phyloP scores from a whole-genome alignment of 2,329 filamentous ascomycete genomes.

The Sordariomycetes sp. region DNA sequence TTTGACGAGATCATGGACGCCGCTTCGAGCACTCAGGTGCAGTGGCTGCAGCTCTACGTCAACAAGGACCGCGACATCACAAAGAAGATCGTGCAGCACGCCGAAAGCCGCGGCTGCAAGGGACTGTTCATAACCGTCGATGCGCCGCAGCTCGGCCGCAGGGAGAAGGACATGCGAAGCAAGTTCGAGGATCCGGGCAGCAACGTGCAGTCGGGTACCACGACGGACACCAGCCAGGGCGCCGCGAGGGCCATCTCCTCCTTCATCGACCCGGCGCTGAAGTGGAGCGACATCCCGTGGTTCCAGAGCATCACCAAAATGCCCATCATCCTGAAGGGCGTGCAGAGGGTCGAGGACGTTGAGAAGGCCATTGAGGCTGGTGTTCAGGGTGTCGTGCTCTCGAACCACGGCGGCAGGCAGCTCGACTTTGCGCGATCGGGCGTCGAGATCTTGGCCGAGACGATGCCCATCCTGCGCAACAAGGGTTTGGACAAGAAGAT shows the following conservation, averaged over 20 bases:
- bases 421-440: conserved; percentile 85
- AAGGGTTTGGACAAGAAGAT: conserved; percentile 66
- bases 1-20: conserved; percentile 97
- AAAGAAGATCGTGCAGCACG: conserved; percentile 80
- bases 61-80: conserved; percentile 94
- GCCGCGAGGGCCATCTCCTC: conserved; percentile 89
- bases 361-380: conserved; percentile 74
- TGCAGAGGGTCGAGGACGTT: conserved; percentile 93
- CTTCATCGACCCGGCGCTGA: conserved; percentile 92
- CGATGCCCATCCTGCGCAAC: conserved; percentile 75
- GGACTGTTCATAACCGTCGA: conserved; percentile 98
- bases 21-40: conserved; percentile 65
- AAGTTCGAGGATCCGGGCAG: conserved; percentile 83
- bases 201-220: conserved; percentile 67
- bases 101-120: conserved; percentile 85
- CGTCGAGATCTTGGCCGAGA: conserved; percentile 85
- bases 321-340: conserved; percentile 93
- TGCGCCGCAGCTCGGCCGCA: conserved; percentile 84
- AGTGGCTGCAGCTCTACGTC: conserved; percentile 96
- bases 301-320: conserved; percentile 84
- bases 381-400: conserved; percentile 83
- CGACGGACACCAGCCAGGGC: conserved; percentile 81
- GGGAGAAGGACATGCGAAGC: conserved; percentile 95
- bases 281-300: conserved; percentile 93
- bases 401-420: conserved; percentile 92